Evolutionary conservation across 192 early-diverging fungal genomes (phyloP), one percentile per base, ranked within the genome.

Genomic region (Ambispora gerdemannii): DNA sequence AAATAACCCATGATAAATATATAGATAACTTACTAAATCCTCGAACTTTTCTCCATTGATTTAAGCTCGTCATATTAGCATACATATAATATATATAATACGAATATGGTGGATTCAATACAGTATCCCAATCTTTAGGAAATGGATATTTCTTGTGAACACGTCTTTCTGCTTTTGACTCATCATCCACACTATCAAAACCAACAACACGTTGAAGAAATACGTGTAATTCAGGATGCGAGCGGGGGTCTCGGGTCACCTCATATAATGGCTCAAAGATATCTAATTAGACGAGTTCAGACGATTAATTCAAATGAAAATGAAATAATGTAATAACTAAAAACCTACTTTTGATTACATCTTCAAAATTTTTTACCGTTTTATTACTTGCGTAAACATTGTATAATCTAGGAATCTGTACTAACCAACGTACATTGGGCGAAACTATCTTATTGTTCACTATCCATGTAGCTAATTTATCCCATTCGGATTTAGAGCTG

Each of bases 121-220:
- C 6, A 4, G 68, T 79, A 34, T 77, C 51, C 91, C 89, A 92
- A 36, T 81, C 75, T 2, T 78, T 69, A 3, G 90, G 88, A 36
- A 79, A 75, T 19, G 90, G 90, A 72, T 88, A 98, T 75, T 95
- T 94, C 63, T 83, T 87, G 75, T 90, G 91, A 28, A 90, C 84
- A 15, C 92, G 83, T 17, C 89, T 76, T 78, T 98, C 95, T 6
- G 88, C 77, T 78, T 93, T 93, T 69, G 90, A 92, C 75, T 98
- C 95, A 72, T 98, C 95, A 76, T 98, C 95, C 0, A 98, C 95
- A 33, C 84, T 86, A 71, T 98, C 95, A 67, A 98, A 94, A 8
- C 94, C 95, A 63, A 98, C 83, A 0, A 98, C 95, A 22, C 94
- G 88, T 76, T 98, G 93, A 62, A 98, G 78, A 65, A 98, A 96